Evolutionary conservation across 2,329 filamentous ascomycete genomes (phyloP).

Genomic region (Diaporthe velutina): DNA sequence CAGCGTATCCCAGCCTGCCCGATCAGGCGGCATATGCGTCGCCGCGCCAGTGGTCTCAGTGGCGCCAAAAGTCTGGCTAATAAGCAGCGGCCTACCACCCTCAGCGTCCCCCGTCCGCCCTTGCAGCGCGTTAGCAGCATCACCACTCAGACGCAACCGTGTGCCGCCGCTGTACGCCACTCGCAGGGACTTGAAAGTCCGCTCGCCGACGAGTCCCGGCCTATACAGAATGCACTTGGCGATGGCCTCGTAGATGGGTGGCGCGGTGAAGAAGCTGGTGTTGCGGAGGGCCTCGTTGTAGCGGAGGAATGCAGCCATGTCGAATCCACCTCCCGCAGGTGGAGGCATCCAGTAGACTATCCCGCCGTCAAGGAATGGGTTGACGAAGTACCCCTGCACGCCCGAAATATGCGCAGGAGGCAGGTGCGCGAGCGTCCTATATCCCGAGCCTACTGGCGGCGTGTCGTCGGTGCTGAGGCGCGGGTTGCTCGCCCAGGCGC

Average conservation of each 20-base stretch:
- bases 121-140: not conserved
- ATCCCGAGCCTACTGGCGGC: not conserved
- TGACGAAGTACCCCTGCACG: not conserved
- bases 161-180: not conserved
- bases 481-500: not conserved
- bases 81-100: not conserved
- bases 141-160: not conserved
- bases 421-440: conserved; percentile 3
- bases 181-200: not conserved
- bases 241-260: not conserved
- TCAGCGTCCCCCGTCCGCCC: not conserved
- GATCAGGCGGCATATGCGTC: conserved; percentile 6
- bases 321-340: not conserved
- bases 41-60: not conserved
- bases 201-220: not conserved
- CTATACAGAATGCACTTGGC: not conserved
- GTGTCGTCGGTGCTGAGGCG: no score
- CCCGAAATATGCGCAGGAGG: conserved; percentile 1
- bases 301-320: not conserved
- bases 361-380: conserved; percentile 1
- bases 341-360: not conserved
- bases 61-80: conserved; percentile 9
- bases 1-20: not conserved
- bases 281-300: not conserved
- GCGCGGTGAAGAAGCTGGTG: conserved; percentile 5